Base-by-base conservation (phyloP, 768 basidiomycete genomes). In the Termitomyces sp. region DNA sequence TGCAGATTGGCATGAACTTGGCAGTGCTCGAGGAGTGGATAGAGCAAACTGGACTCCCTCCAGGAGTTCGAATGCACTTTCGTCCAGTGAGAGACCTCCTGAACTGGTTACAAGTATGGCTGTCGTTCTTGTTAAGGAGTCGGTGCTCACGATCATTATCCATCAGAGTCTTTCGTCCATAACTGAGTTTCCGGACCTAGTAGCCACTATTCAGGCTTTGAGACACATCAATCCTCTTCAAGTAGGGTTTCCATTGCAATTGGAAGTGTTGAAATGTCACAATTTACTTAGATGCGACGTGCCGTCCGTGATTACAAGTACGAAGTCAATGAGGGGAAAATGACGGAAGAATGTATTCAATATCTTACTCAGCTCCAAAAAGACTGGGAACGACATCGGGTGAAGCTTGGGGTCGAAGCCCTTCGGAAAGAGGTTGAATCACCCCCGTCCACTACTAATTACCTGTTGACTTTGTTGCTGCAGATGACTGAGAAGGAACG, bases 271-370 rank as follows among this genome's bases (percentile, higher is more conserved):
- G 20, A 68, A 56, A 24, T 56, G 51, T 53, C 48, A 14, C 58
- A 26, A 7, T 26, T n/a, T 49, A 9, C 55, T 22, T 24, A 62
- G 90, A 95, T 99, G 88, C 87, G 94, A 52, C 84, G 93, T 20
- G 95, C 95, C 40, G 89, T 96, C 30, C 85, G 88, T 47, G 96
- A 98, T 67, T 93, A 93, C 72, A 90, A 84, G 68, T 97, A 91
- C 67, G 96, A 99, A 74, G 89, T 98, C 50, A 89, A 87, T 67
- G 97, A 99, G 71, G 80, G 85, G 1, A 81, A 80, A 59, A 97
- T 99, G 92, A 90, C 87, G 3, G 94, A 98, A 24, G 97, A 99
- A 70, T 98, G 96, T 67, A 78, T 84, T 40, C 92, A 97, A 73
- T 98, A 98, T 65, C 81, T 98, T 28, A 89, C 85, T 3, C 96